A percentile compares a stretch with the other conserved stretches of the same genome.
These are phyloP conservation scores for Oidium heveae DNA, from an alignment of 2,329 filamentous ascomycete genomes.

Conservation along the genomic window DNA sequence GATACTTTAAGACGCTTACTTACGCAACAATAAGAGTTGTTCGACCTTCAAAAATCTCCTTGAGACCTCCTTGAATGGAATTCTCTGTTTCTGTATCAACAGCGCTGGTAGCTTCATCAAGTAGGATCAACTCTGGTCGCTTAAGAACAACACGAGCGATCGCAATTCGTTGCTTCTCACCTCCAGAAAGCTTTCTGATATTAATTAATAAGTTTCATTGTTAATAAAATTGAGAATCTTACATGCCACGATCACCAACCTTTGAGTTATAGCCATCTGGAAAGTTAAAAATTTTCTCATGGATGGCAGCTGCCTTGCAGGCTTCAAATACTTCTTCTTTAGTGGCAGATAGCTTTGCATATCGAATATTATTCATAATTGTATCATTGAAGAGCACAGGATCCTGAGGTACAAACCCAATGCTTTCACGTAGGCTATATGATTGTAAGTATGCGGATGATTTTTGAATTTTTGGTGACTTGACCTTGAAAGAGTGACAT, in stretches of 20 bases:
- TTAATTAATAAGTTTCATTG: not conserved
- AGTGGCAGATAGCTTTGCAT: slow-evolving; percentile 58
- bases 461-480: not conserved
- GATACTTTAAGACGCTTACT: slow-evolving; percentile 14
- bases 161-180: slow-evolving; percentile 81
- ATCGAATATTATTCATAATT: slow-evolving; percentile 82
- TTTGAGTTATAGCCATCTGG: slow-evolving; percentile 74
- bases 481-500: slow-evolving; percentile 28
- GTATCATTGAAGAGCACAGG: slow-evolving; percentile 88
- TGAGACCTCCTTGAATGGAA: slow-evolving; percentile 71
- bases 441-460: slow-evolving; percentile 22
- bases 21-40: slow-evolving; percentile 91
- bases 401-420: slow-evolving; percentile 92
- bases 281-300: slow-evolving; percentile 75
- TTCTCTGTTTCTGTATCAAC: slow-evolving; percentile 82
- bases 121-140: slow-evolving; percentile 70
- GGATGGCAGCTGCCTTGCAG: slow-evolving; percentile 69
- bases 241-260: slow-evolving; percentile 76
- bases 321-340: slow-evolving; percentile 64
- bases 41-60: slow-evolving; percentile 56
- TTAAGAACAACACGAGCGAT: slow-evolving; percentile 87
- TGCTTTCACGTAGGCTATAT: slow-evolving; percentile 71
- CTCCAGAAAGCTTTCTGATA: slow-evolving; percentile 23
- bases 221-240: slow-evolving; percentile 19
- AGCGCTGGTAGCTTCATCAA: slow-evolving; percentile 82